phyloP scores from a whole-genome alignment of 352 stramenopile genomes.

The Phytophthora aleatoria region DNA sequence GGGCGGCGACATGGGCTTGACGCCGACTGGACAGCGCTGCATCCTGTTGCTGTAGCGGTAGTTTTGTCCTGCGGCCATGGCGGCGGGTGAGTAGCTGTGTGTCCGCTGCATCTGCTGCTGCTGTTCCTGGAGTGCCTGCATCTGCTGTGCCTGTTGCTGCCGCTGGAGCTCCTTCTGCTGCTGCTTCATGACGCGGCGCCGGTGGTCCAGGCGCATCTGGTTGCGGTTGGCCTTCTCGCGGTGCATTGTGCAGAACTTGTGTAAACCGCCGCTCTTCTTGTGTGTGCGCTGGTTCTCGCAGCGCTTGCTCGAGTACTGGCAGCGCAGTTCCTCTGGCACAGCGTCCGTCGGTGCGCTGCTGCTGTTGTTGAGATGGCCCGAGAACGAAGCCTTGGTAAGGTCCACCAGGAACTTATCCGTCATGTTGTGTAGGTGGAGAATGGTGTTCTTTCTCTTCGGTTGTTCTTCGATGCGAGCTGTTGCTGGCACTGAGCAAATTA shows the following conservation, averaged over 20 bases:
- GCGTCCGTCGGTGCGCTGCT: slow-evolving; percentile 1
- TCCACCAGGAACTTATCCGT: slow-evolving; percentile 26
- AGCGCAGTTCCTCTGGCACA: slow-evolving; percentile 50
- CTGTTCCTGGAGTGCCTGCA: slow-evolving; percentile 36
- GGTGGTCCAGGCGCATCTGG: slow-evolving; percentile 71
- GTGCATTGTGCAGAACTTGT: slow-evolving; percentile 78
- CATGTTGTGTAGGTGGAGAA: slow-evolving; percentile 15
- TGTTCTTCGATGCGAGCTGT: slow-evolving; percentile 28
- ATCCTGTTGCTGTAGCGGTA: slow-evolving; percentile 28
- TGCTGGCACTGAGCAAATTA: slow-evolving; percentile 35
- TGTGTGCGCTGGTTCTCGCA: slow-evolving; percentile 59
- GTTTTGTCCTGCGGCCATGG: slow-evolving; percentile 40
- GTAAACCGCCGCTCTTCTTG: slow-evolving; percentile 72
- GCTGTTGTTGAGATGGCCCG: slow-evolving; percentile 18
- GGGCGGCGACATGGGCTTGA: slow-evolving; percentile 30
- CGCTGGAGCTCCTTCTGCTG: slow-evolving; percentile 47
- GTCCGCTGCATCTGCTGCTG: slow-evolving; percentile 33
- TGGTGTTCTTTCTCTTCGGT: slow-evolving; percentile 1
- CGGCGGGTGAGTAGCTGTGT: slow-evolving; percentile 18
- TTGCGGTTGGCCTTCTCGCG: slow-evolving; percentile 76
- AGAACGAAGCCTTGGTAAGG: slow-evolving; percentile 13
- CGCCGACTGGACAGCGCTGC: slow-evolving; percentile 15
- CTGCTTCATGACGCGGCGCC: slow-evolving; percentile 57
- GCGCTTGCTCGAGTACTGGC: slow-evolving; percentile 75
- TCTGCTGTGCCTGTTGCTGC: slow-evolving; percentile 42